A percentile compares a stretch with the other conserved stretches of the same genome.
These are phyloP conservation scores for Polyporus arcularius DNA, from an alignment of 768 basidiomycete genomes.

Conservation along the genomic window DNA sequence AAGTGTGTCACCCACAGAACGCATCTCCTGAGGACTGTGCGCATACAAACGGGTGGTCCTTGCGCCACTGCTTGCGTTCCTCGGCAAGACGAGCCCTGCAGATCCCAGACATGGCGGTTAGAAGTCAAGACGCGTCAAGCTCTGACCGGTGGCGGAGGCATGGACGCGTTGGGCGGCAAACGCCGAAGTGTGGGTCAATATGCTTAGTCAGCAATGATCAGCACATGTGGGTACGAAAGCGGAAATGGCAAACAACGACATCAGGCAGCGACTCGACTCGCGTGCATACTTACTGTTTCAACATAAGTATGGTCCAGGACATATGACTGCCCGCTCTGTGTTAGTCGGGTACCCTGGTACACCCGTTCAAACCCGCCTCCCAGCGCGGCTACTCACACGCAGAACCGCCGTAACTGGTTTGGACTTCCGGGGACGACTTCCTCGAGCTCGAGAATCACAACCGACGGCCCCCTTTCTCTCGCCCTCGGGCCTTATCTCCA, in stretches of 20 bases:
- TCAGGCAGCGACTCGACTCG: background rate
- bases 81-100: constrained; percentile 92
- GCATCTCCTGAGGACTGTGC: background rate
- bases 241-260: background rate
- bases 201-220: constrained; percentile 8
- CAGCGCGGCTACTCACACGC: background rate
- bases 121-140: constrained; percentile 11
- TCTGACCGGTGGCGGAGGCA: constrained; percentile 6
- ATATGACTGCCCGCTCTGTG: too few relatives aligned
- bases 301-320: background rate
- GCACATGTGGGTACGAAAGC: background rate
- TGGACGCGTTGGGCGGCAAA: constrained; percentile 12
- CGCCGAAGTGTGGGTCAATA: constrained; percentile 5
- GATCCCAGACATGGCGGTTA: constrained; percentile 76
- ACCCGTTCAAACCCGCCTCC: background rate
- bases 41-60: constrained; percentile 97
- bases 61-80: constrained; percentile 98
- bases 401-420: background rate
- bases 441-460: background rate
- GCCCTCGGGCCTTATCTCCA: constrained; percentile 14
- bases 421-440: background rate
- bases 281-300: background rate
- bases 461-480: constrained; percentile 4
- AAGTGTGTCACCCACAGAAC: background rate
- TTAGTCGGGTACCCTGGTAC: background rate